Evolutionary conservation across 768 basidiomycete genomes (phyloP).

Genomic region (Suillus ampliporus): DNA sequence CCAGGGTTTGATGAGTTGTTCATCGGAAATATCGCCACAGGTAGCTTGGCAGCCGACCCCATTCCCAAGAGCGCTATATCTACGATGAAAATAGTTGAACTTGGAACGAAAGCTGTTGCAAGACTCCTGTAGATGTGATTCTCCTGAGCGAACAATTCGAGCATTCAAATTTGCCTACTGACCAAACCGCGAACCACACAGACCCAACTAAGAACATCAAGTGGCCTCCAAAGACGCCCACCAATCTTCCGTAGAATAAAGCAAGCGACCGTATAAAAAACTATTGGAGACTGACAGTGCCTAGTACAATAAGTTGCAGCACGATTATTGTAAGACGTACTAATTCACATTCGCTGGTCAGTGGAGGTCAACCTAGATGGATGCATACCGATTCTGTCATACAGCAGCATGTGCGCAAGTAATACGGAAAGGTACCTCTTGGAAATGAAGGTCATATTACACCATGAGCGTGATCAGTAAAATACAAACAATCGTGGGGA

Average conservation of each 20-base stretch:
- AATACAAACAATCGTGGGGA: too few species aligned
- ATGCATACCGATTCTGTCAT: background rate
- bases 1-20: background rate
- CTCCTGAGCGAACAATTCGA: background rate
- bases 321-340: constrained; percentile 16
- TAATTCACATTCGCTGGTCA: constrained; percentile 33
- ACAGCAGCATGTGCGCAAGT: background rate
- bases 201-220: constrained; percentile 38
- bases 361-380: constrained; percentile 22
- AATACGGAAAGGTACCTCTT: constrained; percentile 16
- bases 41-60: constrained; percentile 37
- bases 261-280: constrained; percentile 29
- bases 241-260: constrained; percentile 31
- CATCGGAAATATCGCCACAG: background rate
- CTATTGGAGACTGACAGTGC: constrained; percentile 4
- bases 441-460: constrained; percentile 30
- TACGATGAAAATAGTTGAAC: constrained; percentile 32
- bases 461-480: too few species aligned
- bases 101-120: constrained; percentile 35
- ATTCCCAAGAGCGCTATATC: constrained; percentile 39
- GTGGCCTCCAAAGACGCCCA: constrained; percentile 30
- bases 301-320: too few species aligned
- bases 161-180: background rate
- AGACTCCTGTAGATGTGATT: constrained; percentile 33
- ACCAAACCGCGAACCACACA: constrained; percentile 39